Evolutionary conservation across 208 protist species (phyloP), one percentile per base, ranked within the genome.

Genomic region (Acanthamoeba triangularis): DNA sequence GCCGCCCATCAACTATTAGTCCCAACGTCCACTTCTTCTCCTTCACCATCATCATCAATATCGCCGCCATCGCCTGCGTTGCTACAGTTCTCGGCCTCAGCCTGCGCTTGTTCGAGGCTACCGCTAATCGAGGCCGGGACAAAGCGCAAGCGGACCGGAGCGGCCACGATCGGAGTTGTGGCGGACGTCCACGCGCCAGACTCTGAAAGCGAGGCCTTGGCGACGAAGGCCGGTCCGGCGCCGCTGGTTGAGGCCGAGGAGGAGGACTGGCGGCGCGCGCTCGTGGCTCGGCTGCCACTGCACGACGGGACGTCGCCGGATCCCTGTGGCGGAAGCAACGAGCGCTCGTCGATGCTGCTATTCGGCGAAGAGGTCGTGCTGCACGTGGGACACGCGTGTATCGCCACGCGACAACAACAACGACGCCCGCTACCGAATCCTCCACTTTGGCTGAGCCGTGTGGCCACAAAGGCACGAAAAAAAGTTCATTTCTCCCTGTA

Each of bases 191-290:
- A n/a, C n/a, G n/a, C n/a, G 59, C 59, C 59, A 65, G 16, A 65
- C 59, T 28, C 16, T 13, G 59, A 65, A 28, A 76, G 35, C 67
- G 35, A 76, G 35, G 67, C 67, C 30, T 20, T 41, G 10, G 35
- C 18, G 67, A 76, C 28, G 63, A 28, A 35, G 63, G 14, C 63
- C 6, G 63, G 7, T 5, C n/a, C 63, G 63, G 63, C n/a, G 63
- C n/a, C 65, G 23, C 30, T 54, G 49, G 10, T 6, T 28, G 28
- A 25, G 63, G 28, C 63, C n/a, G 63, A 3, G 37, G 74, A 0
- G 28, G 74, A 82, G 23, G 74, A 52, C 33, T 82, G 74, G 74
- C 18, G 74, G 16, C 74, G 74, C 7, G 74, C 74, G 74, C 74
- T 82, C 2, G n/a, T 30, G 16, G 74, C 41, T 35, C 74, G 74